These are phyloP conservation scores for Bauhinia variegata DNA, from an alignment of 306 rosid genomes.

Conservation along the genomic window DNA sequence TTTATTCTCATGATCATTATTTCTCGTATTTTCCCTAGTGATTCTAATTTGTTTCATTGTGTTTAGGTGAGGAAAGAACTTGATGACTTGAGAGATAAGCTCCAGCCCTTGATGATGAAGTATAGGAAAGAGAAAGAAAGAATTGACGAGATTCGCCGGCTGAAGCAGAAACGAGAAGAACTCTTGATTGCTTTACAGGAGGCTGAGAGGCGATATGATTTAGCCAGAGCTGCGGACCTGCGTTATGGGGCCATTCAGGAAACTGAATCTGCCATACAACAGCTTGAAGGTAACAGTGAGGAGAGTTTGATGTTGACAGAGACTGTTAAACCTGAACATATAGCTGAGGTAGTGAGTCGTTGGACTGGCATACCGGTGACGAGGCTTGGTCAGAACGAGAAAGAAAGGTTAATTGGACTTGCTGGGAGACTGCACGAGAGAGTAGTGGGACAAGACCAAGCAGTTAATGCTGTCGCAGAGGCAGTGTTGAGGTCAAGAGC, in stretches of 20 bases:
- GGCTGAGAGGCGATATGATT: conserved; percentile 88
- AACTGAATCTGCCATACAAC: conserved; percentile 71
- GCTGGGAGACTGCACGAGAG: conserved; percentile 80
- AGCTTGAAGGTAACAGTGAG: conserved; percentile 67
- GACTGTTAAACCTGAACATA: conserved; percentile 85
- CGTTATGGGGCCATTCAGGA: conserved; percentile 93
- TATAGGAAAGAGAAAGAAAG: conserved; percentile 85
- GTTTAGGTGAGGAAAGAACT: conserved; percentile 79
- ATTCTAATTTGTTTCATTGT: background rate
- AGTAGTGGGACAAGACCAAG: conserved; percentile 91
- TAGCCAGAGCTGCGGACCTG: conserved; percentile 88
- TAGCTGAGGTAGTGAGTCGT: conserved; percentile 93
- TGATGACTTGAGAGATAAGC: conserved; percentile 89
- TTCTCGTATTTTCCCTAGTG: background rate
- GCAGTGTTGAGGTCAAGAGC: conserved; percentile 92
- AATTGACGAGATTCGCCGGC: conserved; percentile 74
- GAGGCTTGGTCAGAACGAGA: conserved; percentile 89
- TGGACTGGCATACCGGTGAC: conserved; percentile 98
- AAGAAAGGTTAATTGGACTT: conserved; percentile 74
- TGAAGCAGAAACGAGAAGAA: conserved; percentile 83
- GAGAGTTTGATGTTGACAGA: conserved; percentile 83
- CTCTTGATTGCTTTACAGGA: conserved; percentile 74
- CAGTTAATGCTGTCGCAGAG: conserved; percentile 89
- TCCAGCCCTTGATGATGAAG: conserved; percentile 86
- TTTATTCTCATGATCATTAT: background rate